These are phyloP conservation scores for Dendryphion nanum DNA, from an alignment of 2,329 filamentous ascomycete species.

Conservation along the genomic window DNA sequence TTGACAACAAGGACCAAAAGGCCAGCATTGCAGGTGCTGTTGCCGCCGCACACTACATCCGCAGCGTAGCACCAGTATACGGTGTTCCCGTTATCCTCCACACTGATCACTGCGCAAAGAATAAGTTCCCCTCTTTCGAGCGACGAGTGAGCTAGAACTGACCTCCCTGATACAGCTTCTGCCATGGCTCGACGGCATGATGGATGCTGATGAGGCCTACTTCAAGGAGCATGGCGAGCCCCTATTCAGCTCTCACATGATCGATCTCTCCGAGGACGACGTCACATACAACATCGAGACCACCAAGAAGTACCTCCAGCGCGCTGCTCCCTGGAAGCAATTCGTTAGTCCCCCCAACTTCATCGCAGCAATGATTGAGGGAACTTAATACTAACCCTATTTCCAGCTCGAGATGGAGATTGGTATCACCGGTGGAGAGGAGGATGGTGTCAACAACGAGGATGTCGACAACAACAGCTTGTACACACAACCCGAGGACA, in stretches of 20 bases:
- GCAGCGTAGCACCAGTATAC: constrained; percentile 80
- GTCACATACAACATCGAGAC: constrained; percentile 90
- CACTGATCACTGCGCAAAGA: constrained; percentile 92
- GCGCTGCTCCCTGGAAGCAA: constrained; percentile 90
- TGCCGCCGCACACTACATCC: constrained; percentile 86
- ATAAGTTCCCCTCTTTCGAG: too few relatives aligned
- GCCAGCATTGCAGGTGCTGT: constrained; percentile 86
- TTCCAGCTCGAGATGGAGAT: constrained; percentile 88
- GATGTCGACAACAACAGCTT: constrained; percentile 93
- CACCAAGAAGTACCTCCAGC: constrained; percentile 90
- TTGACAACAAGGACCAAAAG: constrained; percentile 61
- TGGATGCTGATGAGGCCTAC: constrained; percentile 82
- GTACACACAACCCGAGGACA: constrained; percentile 87
- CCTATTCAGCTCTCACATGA: constrained; percentile 97
- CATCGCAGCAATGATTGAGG: too few relatives aligned
- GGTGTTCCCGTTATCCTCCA: constrained; percentile 66
- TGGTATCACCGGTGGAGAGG: constrained; percentile 88
- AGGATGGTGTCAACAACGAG: constrained; percentile 93
- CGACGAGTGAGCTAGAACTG: too few relatives aligned
- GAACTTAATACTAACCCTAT: too few relatives aligned
- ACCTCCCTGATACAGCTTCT: too few relatives aligned
- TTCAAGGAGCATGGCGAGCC: constrained; percentile 93
- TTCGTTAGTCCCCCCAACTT: too few relatives aligned
- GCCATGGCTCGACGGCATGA: constrained; percentile 76
- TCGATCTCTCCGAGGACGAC: constrained; percentile 84